Percentiles rank a stretch among this genome's conserved stretches.
These are phyloP conservation scores for Coemansia sp. DNA, from an alignment of 192 early-diverging fungal genomes.

Conservation along the genomic window DNA sequence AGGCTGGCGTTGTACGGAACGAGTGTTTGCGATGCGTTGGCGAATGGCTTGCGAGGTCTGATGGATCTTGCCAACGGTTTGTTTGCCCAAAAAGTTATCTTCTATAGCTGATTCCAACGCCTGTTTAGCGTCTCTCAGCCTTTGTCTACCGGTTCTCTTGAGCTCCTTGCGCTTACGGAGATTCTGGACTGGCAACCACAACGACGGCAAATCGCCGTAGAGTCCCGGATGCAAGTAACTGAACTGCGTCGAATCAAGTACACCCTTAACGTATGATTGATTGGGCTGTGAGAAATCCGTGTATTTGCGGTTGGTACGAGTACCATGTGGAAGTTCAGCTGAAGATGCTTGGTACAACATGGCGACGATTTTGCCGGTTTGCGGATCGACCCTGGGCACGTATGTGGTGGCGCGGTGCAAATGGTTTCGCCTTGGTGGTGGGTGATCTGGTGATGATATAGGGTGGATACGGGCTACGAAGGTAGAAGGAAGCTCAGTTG, in stretches of 20 bases:
- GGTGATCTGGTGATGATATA: neutral
- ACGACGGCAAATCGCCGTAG: conserved; percentile 40
- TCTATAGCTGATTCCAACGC: conserved; percentile 18
- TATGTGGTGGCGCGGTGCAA: conserved; percentile 18
- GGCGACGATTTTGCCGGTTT: conserved; percentile 10
- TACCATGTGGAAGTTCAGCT: conserved; percentile 39
- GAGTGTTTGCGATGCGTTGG: neutral
- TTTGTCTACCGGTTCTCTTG: conserved; percentile 13
- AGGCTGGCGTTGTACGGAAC: neutral
- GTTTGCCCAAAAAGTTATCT: conserved; percentile 36
- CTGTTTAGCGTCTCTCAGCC: conserved; percentile 10
- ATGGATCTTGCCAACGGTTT: conserved; percentile 17
- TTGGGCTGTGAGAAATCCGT: conserved; percentile 49
- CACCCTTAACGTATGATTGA: conserved; percentile 25
- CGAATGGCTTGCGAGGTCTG: conserved; percentile 8
- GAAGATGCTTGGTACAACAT: conserved; percentile 39
- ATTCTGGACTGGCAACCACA: conserved; percentile 43
- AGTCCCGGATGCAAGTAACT: conserved; percentile 41
- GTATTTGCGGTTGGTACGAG: conserved; percentile 27
- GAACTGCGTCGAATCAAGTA: conserved; percentile 45
- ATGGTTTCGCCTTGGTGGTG: neutral
- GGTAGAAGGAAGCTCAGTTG: neutral
- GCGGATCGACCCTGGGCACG: conserved; percentile 12
- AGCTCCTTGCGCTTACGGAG: conserved; percentile 23
- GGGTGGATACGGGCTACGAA: conserved; percentile 4